Conservation (phyloP, 495 filamentous ascomycete species). For the Penicillium taxi region DNA sequence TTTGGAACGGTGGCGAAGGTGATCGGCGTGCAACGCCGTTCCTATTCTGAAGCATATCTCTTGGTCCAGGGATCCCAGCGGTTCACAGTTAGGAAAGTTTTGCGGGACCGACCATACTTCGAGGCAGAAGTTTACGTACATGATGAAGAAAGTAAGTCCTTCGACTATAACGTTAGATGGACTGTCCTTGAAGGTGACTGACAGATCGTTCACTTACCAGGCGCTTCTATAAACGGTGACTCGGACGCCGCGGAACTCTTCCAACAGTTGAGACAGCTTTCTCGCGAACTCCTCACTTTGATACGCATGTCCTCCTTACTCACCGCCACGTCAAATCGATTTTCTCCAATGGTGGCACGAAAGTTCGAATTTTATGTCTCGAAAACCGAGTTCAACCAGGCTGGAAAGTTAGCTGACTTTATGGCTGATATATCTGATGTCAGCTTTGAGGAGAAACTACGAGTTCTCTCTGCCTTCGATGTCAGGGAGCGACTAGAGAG, state of each 20-base stretch:
- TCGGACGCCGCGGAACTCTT: conserved; percentile 59
- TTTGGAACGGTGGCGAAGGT: conserved; percentile 77
- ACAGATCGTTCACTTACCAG: conserved; percentile 12
- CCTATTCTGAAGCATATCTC: conserved; percentile 69
- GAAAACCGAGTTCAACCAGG: conserved; percentile 65
- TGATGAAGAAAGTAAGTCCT: conserved; percentile 50
- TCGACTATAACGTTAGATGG: neutral
- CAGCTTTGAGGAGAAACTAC: conserved; percentile 80
- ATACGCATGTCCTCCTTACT: conserved; percentile 70
- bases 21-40: conserved; percentile 70
- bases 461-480: conserved; percentile 68
- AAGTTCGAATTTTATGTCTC: conserved; percentile 79
- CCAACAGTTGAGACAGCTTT: conserved; percentile 69
- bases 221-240: conserved; percentile 41
- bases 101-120: conserved; percentile 75
- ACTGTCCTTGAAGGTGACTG: conserved; percentile 6
- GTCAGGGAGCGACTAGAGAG: conserved; percentile 68
- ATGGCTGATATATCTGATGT: conserved; percentile 86
- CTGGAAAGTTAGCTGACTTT: conserved; percentile 87
- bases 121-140: conserved; percentile 64
- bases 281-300: conserved; percentile 71
- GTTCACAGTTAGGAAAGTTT: conserved; percentile 64
- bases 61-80: conserved; percentile 79
- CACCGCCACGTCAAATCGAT: conserved; percentile 48
- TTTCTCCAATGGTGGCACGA: conserved; percentile 77